Base-by-base conservation (phyloP, 1,284 basidiomycete genomes). In the Apiotrichum mycotoxinovorans region DNA sequence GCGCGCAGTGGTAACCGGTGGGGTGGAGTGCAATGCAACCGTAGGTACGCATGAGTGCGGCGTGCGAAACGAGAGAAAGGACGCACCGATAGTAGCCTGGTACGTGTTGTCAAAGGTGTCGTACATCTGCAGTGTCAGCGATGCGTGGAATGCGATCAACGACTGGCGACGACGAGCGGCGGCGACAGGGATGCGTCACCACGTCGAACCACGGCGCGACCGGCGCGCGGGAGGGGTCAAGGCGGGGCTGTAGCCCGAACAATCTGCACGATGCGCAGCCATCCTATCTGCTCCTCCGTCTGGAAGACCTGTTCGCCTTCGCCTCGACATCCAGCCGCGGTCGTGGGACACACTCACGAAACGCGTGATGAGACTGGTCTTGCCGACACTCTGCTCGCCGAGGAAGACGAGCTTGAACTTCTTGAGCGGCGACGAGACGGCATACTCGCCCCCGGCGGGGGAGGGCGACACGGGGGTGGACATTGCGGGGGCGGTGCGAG, bases 101-200 rank as follows among this genome's bases (percentile, higher is more conserved):
- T 99, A 99, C 46, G 95, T 98, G 79, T 96, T 97, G 82, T 99
- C 96, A 76, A 99, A 99, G 0, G 96, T 98, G 79, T 98, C 96
- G 78, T 98, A 99, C 95, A 98, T 98, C 91, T 93, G 69, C 14
- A 26, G 22, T 11, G 55, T 64, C 51, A 65, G 66, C 51, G 22
- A 4, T 22, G 41, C 27, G 18, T 25, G 12, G 25, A 37, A 12
- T n/a, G 41, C 8, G 20, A 25, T 42, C 10, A 22, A n/a, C n/a
- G n/a, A n/a, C n/a, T n/a, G 17, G 20, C 2, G n/a, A 11, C 12
- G 41, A n/a, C 11, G 41, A 20, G 40, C 18, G 20, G 15, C 22
- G 12, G 12, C 22, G 20, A 22, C 5, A 8, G 25, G 30, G 7
- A 12, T 12, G 30, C 30, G 30, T 30, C n/a, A n/a, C n/a, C n/a